Conservation (phyloP, 805 yeast genomes). For the Yarrowia sp. region DNA sequence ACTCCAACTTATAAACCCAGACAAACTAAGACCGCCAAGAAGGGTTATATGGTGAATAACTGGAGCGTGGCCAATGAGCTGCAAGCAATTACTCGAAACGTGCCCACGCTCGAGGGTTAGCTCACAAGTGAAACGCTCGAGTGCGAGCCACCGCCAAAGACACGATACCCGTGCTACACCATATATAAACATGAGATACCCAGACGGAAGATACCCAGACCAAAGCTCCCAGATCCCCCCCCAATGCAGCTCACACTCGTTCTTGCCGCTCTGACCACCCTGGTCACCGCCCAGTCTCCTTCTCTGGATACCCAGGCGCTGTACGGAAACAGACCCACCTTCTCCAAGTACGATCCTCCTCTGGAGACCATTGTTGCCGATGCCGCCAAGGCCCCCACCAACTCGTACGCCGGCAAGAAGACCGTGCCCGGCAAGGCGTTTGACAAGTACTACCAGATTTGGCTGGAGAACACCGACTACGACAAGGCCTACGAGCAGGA, state of each 20-base stretch:
- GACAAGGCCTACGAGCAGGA: constrained; percentile 56
- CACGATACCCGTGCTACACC: neutral
- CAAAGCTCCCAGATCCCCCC: neutral
- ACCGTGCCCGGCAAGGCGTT: constrained; percentile 54
- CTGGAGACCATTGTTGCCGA: constrained; percentile 41
- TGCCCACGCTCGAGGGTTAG: neutral
- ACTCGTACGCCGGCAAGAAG: constrained; percentile 47
- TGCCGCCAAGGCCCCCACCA: constrained; percentile 49
- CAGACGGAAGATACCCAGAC: neutral
- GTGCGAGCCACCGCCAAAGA: no score
- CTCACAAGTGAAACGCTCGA: no score
- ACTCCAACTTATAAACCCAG: neutral
- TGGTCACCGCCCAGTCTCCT: constrained; percentile 22
- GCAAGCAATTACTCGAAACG: neutral
- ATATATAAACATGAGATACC: no score
- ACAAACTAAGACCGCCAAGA: constrained; percentile 6
- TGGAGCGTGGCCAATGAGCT: neutral
- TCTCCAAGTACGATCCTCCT: constrained; percentile 19
- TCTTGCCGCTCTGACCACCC: constrained; percentile 8
- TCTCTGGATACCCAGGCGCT: constrained; percentile 21
- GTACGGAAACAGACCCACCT: constrained; percentile 12
- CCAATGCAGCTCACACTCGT: constrained; percentile 16
- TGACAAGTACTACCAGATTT: constrained; percentile 55
- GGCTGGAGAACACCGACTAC: constrained; percentile 61
- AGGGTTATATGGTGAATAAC: constrained; percentile 10